phyloP scores from a whole-genome alignment of 176 grass and related monocot species.

The Carex kokanica region DNA sequence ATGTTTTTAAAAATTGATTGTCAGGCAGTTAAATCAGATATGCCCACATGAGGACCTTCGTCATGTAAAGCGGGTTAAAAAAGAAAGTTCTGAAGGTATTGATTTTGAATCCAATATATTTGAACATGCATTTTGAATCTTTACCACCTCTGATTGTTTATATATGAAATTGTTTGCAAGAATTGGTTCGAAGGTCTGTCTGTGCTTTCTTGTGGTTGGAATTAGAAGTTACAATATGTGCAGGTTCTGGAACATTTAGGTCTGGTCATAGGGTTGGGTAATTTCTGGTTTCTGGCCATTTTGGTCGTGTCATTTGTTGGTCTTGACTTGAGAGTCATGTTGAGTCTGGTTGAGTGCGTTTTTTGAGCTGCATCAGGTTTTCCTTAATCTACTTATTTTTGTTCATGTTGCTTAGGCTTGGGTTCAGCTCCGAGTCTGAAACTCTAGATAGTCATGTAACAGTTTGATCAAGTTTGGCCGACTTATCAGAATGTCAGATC shows the following conservation, averaged over 20 bases:
- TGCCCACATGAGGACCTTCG: slow-evolving; percentile 41
- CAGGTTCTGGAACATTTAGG: not conserved
- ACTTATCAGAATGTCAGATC: not conserved
- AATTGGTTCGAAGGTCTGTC: not conserved
- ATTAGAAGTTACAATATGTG: not conserved
- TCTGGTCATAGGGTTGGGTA: not conserved
- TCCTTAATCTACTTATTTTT: not conserved
- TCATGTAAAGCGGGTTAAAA: slow-evolving; percentile 45
- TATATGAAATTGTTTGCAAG: not conserved
- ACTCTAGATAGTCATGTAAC: not conserved
- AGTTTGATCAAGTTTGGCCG: not conserved
- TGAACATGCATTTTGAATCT: not conserved
- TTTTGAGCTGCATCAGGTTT: not conserved
- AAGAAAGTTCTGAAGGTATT: slow-evolving; percentile 29
- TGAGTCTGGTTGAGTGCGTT: too few species aligned
- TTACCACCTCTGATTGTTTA: not conserved
- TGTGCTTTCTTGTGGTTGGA: not conserved
- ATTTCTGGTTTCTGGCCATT: not conserved
- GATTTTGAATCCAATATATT: not conserved
- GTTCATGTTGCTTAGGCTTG: not conserved
- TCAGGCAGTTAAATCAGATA: slow-evolving; percentile 43
- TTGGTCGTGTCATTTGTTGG: not conserved
- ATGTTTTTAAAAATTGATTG: not conserved
- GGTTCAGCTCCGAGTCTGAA: not conserved
- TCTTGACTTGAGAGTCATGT: not conserved